Evolutionary conservation across 306 rosid genomes (phyloP).

Genomic region (Quercus engelmannii): DNA sequence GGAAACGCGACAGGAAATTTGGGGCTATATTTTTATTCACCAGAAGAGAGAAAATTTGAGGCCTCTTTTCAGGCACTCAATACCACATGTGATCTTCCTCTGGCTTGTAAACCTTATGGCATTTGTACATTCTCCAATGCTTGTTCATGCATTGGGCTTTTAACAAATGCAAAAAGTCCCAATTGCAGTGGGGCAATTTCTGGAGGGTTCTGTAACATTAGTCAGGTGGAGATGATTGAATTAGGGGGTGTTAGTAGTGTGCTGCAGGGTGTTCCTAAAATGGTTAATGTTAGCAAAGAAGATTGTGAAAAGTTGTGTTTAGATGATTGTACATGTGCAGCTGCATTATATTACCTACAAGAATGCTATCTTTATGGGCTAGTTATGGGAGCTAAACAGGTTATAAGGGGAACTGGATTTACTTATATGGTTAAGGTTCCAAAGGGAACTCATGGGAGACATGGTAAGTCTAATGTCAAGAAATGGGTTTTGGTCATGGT

Average conservation of each 20-base stretch:
- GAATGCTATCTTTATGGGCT: conserved; percentile 57
- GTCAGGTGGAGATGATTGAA: conserved; percentile 54
- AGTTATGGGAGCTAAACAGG: conserved; percentile 70
- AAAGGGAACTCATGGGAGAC: conserved; percentile 41
- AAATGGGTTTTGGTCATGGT: conserved; percentile 70
- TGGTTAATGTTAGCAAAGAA: conserved; percentile 50
- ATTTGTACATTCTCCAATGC: conserved; percentile 73
- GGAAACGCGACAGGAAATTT: conserved; percentile 77
- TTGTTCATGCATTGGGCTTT: conserved; percentile 60
- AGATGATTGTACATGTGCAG: conserved; percentile 67
- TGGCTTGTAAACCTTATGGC: conserved; percentile 72
- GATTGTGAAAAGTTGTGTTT: conserved; percentile 58
- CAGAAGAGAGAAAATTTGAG: conserved; percentile 49
- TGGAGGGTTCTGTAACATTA: conserved; percentile 35
- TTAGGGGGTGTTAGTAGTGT: conserved; percentile 58
- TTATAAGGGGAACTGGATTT: conserved; percentile 41
- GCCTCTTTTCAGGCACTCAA: conserved; percentile 79
- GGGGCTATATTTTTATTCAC: conserved; percentile 69
- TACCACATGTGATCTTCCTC: conserved; percentile 81
- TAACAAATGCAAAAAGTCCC: conserved; percentile 15
- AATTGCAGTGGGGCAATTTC: conserved; percentile 39
- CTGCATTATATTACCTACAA: conserved; percentile 37
- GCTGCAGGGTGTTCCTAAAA: conserved; percentile 31
- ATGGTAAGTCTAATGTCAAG: conserved; percentile 43
- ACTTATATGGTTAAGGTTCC: conserved; percentile 74